Conservation (phyloP, 306 rosid species). For the Vicia sativa region DNA sequence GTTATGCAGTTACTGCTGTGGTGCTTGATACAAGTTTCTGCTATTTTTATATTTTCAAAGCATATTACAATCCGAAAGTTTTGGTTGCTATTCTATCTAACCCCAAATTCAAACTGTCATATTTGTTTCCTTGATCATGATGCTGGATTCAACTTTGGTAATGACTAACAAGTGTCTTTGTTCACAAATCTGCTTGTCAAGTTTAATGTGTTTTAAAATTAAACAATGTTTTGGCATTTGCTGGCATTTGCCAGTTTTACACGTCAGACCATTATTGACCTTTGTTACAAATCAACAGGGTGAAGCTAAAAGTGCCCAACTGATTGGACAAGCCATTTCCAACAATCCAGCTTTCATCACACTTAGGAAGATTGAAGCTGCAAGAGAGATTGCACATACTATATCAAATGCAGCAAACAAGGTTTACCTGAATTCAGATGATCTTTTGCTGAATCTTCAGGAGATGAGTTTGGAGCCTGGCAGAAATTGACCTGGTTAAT, state of each 20-base stretch:
- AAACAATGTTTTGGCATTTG: not conserved
- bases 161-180: not conserved
- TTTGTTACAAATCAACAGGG: constrained; percentile 49
- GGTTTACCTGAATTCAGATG: constrained; percentile 65
- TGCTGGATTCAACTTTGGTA: constrained; percentile 15
- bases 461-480: constrained; percentile 55
- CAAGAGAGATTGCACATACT: constrained; percentile 78
- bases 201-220: constrained; percentile 14
- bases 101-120: not conserved
- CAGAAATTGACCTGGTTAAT: constrained; percentile 39
- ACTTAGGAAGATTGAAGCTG: constrained; percentile 89
- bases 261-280: not conserved
- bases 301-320: constrained; percentile 81
- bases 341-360: constrained; percentile 78
- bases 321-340: constrained; percentile 82
- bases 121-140: constrained; percentile 7
- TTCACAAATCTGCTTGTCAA: constrained; percentile 14
- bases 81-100: constrained; percentile 2
- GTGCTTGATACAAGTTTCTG: constrained; percentile 19
- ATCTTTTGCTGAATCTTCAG: constrained; percentile 85
- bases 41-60: constrained; percentile 9
- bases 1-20: not conserved
- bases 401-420: constrained; percentile 66
- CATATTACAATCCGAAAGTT: not conserved
- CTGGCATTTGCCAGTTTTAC: constrained; percentile 26